phyloP scores from a whole-genome alignment of 441 rosid genomes.

The Brassica balearica region DNA sequence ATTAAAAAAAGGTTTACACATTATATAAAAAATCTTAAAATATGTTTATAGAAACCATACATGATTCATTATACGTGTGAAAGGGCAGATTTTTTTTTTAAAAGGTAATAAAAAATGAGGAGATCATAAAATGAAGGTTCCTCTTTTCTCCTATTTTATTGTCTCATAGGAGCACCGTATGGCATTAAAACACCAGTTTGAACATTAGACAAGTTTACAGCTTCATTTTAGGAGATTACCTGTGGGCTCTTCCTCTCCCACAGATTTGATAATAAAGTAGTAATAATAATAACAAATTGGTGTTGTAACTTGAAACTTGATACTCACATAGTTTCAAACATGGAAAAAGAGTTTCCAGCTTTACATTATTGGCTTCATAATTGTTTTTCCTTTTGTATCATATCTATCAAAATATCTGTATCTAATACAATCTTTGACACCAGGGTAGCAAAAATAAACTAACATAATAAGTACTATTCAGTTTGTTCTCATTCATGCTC shows the following conservation, averaged over 20 bases:
- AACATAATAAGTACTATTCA: conserved; percentile 35
- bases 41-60: conserved; percentile 14
- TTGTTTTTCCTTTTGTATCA: conserved; percentile 27
- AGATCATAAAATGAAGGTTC: conserved; percentile 40
- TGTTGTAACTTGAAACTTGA: conserved; percentile 49
- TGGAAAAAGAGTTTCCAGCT: conserved; percentile 41
- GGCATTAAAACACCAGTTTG: conserved; percentile 47
- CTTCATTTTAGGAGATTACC: conserved; percentile 57
- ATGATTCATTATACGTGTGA: conserved; percentile 42
- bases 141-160: conserved; percentile 31
- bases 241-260: conserved; percentile 47
- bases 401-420: conserved; percentile 56
- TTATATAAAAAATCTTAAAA: conserved; percentile 4
- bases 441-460: conserved; percentile 43
- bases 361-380: conserved; percentile 37
- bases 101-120: not conserved
- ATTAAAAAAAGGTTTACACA: conserved; percentile 24
- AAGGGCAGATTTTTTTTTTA: conserved; percentile 24
- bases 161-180: conserved; percentile 26
- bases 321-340: conserved; percentile 10
- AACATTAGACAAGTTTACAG: conserved; percentile 55
- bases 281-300: conserved; percentile 44
- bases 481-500: conserved; percentile 45
- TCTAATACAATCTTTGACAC: conserved; percentile 48
- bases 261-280: conserved; percentile 49